Conservation (phyloP, 2,329 filamentous ascomycete genomes). For the Fusarium sororula region DNA sequence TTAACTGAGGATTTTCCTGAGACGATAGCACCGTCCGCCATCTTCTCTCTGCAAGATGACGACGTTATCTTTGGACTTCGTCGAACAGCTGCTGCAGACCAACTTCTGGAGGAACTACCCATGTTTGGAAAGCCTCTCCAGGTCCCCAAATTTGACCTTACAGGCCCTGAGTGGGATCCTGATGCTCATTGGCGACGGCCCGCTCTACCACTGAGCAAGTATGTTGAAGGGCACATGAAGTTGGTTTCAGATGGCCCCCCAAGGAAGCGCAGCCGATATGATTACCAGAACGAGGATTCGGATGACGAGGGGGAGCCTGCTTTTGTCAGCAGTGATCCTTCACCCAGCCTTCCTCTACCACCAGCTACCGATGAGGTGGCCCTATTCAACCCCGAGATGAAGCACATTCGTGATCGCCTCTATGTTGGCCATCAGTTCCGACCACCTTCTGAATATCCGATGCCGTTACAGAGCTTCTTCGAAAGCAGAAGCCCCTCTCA, state of each 20-base stretch:
- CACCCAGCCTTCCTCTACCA: conserved; percentile 60
- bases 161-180: conserved; percentile 67
- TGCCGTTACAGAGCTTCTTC: conserved; percentile 92
- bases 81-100: conserved; percentile 77
- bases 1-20: conserved; percentile 52
- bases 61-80: conserved; percentile 83
- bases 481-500: conserved; percentile 87
- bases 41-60: conserved; percentile 84
- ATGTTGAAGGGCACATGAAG: conserved; percentile 81
- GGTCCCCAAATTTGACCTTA: conserved; percentile 66
- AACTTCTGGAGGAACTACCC: conserved; percentile 82
- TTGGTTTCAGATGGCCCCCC: conserved; percentile 72
- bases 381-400: conserved; percentile 89
- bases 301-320: conserved; percentile 66
- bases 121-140: conserved; percentile 75
- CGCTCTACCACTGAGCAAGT: conserved; percentile 87
- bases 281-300: conserved; percentile 78
- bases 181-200: conserved; percentile 79
- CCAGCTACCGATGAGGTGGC: conserved; percentile 82
- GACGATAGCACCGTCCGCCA: conserved; percentile 74
- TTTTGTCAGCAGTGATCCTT: conserved; percentile 63
- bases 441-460: conserved; percentile 88
- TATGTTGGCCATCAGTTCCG: conserved; percentile 93
- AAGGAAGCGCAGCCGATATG: conserved; percentile 82
- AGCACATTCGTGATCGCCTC: conserved; percentile 86